Percentiles rank a stretch among this genome's conserved stretches.
These are phyloP conservation scores for Macrocybe gigantea DNA, from an alignment of 768 basidiomycete species.

Conservation along the genomic window DNA sequence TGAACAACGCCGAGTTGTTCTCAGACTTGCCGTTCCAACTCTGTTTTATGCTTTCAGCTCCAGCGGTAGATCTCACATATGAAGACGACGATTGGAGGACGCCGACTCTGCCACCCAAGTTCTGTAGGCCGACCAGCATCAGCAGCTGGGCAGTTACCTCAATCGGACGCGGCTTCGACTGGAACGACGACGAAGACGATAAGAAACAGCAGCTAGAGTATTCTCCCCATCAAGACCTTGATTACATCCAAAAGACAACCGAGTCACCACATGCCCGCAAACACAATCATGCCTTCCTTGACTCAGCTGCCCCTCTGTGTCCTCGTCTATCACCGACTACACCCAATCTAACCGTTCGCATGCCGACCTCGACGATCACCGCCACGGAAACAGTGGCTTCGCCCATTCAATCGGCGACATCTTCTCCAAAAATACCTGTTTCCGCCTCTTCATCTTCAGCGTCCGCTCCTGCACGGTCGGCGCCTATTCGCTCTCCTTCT, in stretches of 20 bases:
- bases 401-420: constrained; percentile 26
- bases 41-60: constrained; percentile 52
- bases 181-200: constrained; percentile 43
- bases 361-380: constrained; percentile 5
- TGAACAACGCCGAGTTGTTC: background rate
- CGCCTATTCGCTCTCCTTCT: constrained; percentile 43
- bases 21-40: constrained; percentile 2
- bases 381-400: constrained; percentile 12
- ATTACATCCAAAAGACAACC: constrained; percentile 10
- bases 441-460: constrained; percentile 10
- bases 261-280: constrained; percentile 28
- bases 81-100: constrained; percentile 70
- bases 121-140: constrained; percentile 61
- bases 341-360: constrained; percentile 17
- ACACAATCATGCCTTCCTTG: constrained; percentile 28
- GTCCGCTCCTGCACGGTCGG: constrained; percentile 19
- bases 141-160: constrained; percentile 85
- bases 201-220: constrained; percentile 12
- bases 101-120: constrained; percentile 37
- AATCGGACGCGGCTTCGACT: constrained; percentile 78
- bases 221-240: constrained; percentile 12
- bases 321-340: constrained; percentile 20
- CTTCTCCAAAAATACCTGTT: constrained; percentile 22
- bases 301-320: constrained; percentile 21
- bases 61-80: constrained; percentile 55